phyloP scores from a whole-genome alignment of 805 yeast species.

The Jamesozyma lodderae region DNA sequence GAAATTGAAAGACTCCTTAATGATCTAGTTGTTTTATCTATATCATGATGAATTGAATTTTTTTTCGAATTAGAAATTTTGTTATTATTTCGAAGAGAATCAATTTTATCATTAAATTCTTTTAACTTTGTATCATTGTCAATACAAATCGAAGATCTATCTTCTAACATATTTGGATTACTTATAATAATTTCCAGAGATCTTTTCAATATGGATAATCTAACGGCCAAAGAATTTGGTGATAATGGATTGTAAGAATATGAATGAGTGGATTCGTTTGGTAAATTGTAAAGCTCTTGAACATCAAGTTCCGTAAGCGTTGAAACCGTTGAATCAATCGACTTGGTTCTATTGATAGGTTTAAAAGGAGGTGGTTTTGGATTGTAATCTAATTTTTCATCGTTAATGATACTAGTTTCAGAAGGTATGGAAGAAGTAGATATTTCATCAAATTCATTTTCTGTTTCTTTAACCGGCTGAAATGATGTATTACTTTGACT shows the following conservation, averaged over 20 bases:
- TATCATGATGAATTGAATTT: too few relatives aligned
- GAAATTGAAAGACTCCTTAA: constrained; percentile 6
- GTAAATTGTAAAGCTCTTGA: constrained; percentile 50
- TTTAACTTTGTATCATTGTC: constrained; percentile 2
- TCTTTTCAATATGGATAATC: constrained; percentile 65
- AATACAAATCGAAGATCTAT: too few relatives aligned
- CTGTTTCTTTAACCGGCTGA: not conserved
- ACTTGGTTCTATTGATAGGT: constrained; percentile 5
- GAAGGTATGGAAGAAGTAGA: not conserved
- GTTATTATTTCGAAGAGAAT: constrained; percentile 1
- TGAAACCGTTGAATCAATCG: constrained; percentile 9
- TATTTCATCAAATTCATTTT: too few relatives aligned
- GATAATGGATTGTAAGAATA: constrained; percentile 78
- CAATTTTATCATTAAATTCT: not conserved
- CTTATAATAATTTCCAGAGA: constrained; percentile 66
- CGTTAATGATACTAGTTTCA: not conserved
- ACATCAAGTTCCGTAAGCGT: constrained; percentile 22
- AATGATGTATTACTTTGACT: not conserved
- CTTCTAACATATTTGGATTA: constrained; percentile 40
- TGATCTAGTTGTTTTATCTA: not conserved
- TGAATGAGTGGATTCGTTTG: constrained; percentile 74
- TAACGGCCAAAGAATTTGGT: constrained; percentile 68
- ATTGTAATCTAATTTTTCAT: too few relatives aligned
- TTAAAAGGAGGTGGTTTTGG: not conserved
- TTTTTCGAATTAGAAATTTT: not conserved